Evolutionary conservation across 2,329 filamentous ascomycete species (phyloP).

Genomic region (Colletotrichum liaoningense): DNA sequence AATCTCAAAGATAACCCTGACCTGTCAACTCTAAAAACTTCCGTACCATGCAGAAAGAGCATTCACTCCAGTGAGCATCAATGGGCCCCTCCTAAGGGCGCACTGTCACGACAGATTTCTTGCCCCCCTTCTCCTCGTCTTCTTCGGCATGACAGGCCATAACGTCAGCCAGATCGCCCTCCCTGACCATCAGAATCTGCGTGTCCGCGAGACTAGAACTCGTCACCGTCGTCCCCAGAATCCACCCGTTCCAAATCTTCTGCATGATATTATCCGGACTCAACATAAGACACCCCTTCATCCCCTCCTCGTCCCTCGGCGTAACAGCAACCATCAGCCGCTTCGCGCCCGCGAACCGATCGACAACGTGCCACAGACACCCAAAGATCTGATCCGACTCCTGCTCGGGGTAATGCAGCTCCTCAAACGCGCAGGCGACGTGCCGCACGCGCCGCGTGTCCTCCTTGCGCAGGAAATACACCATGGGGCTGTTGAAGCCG

Average conservation of each 20-base stretch:
- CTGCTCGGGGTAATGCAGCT: constrained; percentile 55
- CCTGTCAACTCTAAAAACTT: background rate
- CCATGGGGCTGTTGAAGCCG: constrained; percentile 60
- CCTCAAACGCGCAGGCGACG: constrained; percentile 56
- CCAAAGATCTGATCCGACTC: constrained; percentile 59
- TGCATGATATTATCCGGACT: constrained; percentile 54
- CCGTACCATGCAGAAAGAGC: background rate
- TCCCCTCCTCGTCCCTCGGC: constrained; percentile 49
- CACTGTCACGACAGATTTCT: background rate
- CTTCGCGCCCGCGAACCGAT: constrained; percentile 52
- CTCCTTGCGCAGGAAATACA: constrained; percentile 57
- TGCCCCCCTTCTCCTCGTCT: background rate
- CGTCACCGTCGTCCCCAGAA: constrained; percentile 52
- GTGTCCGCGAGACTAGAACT: constrained; percentile 53
- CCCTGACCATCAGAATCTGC: constrained; percentile 57
- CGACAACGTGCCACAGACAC: constrained; percentile 59
- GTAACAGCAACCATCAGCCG: constrained; percentile 55
- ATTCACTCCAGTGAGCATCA: background rate
- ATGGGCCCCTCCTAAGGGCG: background rate
- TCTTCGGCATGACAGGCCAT: constrained; percentile 36
- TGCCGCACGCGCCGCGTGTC: constrained; percentile 57
- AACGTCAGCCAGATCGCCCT: constrained; percentile 53
- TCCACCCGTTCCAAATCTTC: constrained; percentile 61
- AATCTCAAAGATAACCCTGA: background rate
- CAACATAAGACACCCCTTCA: constrained; percentile 42